These are phyloP conservation scores for Podaxis carcinomalis DNA, from an alignment of 768 basidiomycete genomes.

Conservation along the genomic window DNA sequence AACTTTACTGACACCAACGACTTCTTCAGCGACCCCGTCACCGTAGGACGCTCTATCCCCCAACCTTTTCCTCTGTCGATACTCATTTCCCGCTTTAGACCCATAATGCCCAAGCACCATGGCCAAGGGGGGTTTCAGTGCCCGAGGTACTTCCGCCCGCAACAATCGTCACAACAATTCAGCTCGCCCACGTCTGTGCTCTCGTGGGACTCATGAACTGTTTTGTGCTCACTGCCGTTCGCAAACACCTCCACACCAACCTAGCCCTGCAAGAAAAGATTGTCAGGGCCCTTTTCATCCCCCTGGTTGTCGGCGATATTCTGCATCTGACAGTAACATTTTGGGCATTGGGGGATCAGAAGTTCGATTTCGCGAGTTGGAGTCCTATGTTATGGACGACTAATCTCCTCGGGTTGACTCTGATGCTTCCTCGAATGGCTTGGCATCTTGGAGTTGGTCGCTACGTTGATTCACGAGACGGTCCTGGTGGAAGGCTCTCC, in stretches of 20 bases:
- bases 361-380: slow-evolving; percentile 61
- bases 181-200: slow-evolving; percentile 75
- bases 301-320: slow-evolving; percentile 67
- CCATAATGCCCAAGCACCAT: slow-evolving; percentile 73
- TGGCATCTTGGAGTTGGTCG: slow-evolving; percentile 77
- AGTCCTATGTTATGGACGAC: slow-evolving; percentile 69
- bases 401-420: slow-evolving; percentile 52
- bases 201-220: slow-evolving; percentile 69
- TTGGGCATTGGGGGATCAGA: slow-evolving; percentile 71
- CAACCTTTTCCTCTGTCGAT: not conserved
- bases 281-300: slow-evolving; percentile 55
- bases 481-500: slow-evolving; percentile 13
- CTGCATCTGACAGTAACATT: slow-evolving; percentile 63
- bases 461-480: slow-evolving; percentile 65
- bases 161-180: slow-evolving; percentile 64
- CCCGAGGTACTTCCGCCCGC: slow-evolving; percentile 52
- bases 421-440: slow-evolving; percentile 65
- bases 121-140: slow-evolving; percentile 47
- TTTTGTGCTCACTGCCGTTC: slow-evolving; percentile 58
- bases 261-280: slow-evolving; percentile 73
- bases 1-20: not conserved
- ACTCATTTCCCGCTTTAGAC: slow-evolving; percentile 35
- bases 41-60: slow-evolving; percentile 33
- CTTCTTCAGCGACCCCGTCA: slow-evolving; percentile 51
- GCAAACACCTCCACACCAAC: slow-evolving; percentile 52